Evolutionary conservation across 1,284 basidiomycete genomes (phyloP), one percentile per base, ranked within the genome.

Genomic region (Puccinia coronata): DNA sequence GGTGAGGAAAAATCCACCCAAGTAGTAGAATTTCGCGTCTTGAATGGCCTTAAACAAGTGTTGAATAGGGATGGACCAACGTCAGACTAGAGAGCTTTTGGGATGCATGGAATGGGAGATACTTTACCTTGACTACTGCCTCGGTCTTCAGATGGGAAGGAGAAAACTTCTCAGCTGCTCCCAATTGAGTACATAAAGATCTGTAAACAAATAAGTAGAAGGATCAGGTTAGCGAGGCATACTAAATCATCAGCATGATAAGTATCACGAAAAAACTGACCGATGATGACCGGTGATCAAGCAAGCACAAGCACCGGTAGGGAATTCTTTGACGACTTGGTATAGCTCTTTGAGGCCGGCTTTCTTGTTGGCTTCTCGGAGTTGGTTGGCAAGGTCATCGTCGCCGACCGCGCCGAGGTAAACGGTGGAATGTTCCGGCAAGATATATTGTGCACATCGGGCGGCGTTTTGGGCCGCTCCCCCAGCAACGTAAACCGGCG

Each of bases 401-500:
- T 95, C 90, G 80, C 97, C 97, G 83, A 99, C 97, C 84, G 92
- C 92, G 34, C 97, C 97, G 55, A 95, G 90, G 89, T 95, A 99
- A 49, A 95, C 96, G 74, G 98, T 96, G 23, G 95, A 96, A 82
- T 91, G 88, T n/a, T 91, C 89, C 8, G 95, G 95, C 69, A 96
- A 91, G 76, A 96, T 88, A 86, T 97, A 98, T 95, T 96, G 85
- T 0, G 80, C 41, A 41, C 81, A 79, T 82, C 97, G 93, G 81
- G 96, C 96, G 84, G 95, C 91, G 86, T 99, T 99, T 87, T 99
- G 97, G 34, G 95, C 91, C 55, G 96, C 96, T 85, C 97, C 97
- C 82, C 97, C 97, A 69, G 97, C 96, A 81, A 99, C 94, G 86
- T 97, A 99, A 81, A 91, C 92, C 28, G 73, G 43, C 34, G 39